phyloP scores from a whole-genome alignment of 305 asterid genomes.

The Ilex paraguariensis region DNA sequence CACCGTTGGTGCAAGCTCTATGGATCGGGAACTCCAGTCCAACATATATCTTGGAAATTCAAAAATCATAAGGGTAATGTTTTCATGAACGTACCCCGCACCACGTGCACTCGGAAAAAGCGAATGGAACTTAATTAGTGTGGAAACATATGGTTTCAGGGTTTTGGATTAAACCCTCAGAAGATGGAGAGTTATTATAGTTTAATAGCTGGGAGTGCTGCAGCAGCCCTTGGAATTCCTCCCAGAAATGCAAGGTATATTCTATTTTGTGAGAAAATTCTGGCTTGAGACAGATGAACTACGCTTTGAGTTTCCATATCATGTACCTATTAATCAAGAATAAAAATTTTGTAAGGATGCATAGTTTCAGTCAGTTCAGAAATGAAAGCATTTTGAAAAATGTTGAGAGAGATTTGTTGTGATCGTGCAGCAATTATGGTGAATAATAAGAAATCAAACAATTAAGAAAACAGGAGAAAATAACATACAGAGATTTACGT shows the following conservation, averaged over 20 bases:
- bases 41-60: conserved; percentile 12
- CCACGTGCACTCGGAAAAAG: not conserved
- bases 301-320: too few species aligned
- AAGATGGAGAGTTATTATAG: not conserved
- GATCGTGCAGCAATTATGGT: too few species aligned
- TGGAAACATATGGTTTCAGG: not conserved
- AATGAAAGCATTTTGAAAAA: too few species aligned
- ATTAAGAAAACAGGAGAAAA: too few species aligned
- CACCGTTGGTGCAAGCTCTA: conserved; percentile 12
- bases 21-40: conserved; percentile 11
- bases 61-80: conserved; percentile 4
- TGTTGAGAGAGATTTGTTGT: too few species aligned
- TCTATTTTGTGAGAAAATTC: not conserved
- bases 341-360: too few species aligned
- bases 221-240: not conserved
- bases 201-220: conserved; percentile 1
- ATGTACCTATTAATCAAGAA: too few species aligned
- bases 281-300: too few species aligned
- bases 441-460: too few species aligned
- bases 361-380: too few species aligned
- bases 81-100: not conserved
- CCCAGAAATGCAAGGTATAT: not conserved
- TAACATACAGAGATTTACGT: too few species aligned
- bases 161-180: not conserved
- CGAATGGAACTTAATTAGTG: not conserved